phyloP scores from a whole-genome alignment of 1,284 basidiomycete genomes.

The Earliella scabrosa region DNA sequence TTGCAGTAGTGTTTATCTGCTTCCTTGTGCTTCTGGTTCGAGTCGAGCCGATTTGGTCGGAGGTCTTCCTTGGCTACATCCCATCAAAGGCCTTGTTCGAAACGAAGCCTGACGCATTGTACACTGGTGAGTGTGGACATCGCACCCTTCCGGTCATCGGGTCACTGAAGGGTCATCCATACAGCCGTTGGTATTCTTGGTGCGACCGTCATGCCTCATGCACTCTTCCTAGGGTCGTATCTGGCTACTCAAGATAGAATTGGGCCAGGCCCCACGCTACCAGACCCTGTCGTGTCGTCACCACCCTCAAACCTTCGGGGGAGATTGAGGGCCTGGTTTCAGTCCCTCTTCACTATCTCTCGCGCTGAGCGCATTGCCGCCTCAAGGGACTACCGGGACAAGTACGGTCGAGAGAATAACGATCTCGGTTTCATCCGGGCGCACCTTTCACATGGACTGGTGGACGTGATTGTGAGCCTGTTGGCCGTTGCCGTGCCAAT shows the following conservation, averaged over 20 bases:
- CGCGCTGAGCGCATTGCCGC: slow-evolving; percentile 31
- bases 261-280: slow-evolving; percentile 19
- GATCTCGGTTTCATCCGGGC: slow-evolving; percentile 67
- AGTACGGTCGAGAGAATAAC: slow-evolving; percentile 59
- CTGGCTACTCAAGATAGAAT: slow-evolving; percentile 67
- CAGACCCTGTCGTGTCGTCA: slow-evolving; percentile 21
- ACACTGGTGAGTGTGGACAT: slow-evolving; percentile 60
- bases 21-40: slow-evolving; percentile 79
- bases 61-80: slow-evolving; percentile 83
- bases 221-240: slow-evolving; percentile 86
- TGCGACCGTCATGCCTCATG: slow-evolving; percentile 92
- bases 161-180: slow-evolving; percentile 58
- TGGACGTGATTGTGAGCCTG: slow-evolving; percentile 64
- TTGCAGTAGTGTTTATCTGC: slow-evolving; percentile 77
- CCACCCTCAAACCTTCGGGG: slow-evolving; percentile 1
- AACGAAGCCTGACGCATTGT: slow-evolving; percentile 60
- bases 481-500: slow-evolving; percentile 85
- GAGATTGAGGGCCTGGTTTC: slow-evolving; percentile 21
- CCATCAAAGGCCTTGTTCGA: slow-evolving; percentile 71
- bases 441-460: slow-evolving; percentile 77
- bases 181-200: slow-evolving; percentile 82
- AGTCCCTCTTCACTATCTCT: slow-evolving; percentile 30
- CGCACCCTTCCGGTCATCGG: not conserved
- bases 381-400: slow-evolving; percentile 33
- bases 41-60: slow-evolving; percentile 74